A percentile compares a stretch with the other conserved stretches of the same genome.
These are phyloP conservation scores for Hyaloscypha variabilis DNA, from an alignment of 495 filamentous ascomycete genomes.

Conservation along the genomic window DNA sequence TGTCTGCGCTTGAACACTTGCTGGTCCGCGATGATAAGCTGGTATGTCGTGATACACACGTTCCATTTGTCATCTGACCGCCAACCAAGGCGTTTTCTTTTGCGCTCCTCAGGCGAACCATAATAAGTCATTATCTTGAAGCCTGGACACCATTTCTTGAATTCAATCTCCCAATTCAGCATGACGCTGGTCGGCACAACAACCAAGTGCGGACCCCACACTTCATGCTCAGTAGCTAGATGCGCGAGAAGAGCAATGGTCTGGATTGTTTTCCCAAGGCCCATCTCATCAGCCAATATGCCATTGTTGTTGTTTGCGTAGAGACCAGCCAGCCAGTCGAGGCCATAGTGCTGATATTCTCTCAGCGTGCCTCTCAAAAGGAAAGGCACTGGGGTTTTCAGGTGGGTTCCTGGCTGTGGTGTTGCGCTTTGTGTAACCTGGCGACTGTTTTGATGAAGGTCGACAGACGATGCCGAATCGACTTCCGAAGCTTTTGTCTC, in stretches of 20 bases:
- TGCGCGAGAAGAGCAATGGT: conserved; percentile 95
- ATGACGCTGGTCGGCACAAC: conserved; percentile 98
- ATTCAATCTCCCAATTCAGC: conserved; percentile 99
- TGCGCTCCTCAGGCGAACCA: conserved; percentile 88
- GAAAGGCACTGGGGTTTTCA: conserved; percentile 79
- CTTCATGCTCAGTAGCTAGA: conserved; percentile 84
- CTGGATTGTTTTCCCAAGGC: conserved; percentile 97
- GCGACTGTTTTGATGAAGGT: conserved; percentile 35
- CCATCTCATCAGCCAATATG: conserved; percentile 99
- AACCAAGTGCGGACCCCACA: conserved; percentile 96
- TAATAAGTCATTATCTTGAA: conserved; percentile 99
- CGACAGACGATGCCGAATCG: conserved; percentile 65
- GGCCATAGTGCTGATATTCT: conserved; percentile 94
- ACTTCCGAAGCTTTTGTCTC: conserved; percentile 70
- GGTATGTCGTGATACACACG: conserved; percentile 95
- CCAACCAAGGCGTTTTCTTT: conserved; percentile 89
- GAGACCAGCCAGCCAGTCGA: conserved; percentile 94
- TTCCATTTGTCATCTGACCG: conserved; percentile 90
- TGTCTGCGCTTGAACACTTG: conserved; percentile 88
- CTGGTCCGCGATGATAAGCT: conserved; percentile 91
- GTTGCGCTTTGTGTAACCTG: conserved; percentile 41
- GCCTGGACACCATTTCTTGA: conserved; percentile 98
- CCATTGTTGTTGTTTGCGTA: conserved; percentile 95
- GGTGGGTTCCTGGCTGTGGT: conserved; percentile 43
- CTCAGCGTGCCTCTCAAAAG: conserved; percentile 90